These are phyloP conservation scores for Endocalyx cinctus DNA, from an alignment of 2,329 filamentous ascomycete species.

Conservation along the genomic window DNA sequence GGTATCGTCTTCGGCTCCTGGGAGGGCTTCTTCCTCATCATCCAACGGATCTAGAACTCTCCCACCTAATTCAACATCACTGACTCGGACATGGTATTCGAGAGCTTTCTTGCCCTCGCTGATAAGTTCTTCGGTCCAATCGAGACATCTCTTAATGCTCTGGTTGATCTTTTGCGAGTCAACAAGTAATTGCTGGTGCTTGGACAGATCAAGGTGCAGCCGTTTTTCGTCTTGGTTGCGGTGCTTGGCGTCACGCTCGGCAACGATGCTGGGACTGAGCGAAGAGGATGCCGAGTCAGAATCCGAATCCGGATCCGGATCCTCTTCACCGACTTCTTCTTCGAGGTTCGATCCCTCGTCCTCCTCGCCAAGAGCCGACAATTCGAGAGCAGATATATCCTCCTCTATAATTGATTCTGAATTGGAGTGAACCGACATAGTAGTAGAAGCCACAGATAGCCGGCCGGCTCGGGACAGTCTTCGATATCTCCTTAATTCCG, in stretches of 20 bases:
- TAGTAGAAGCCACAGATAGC: constrained; percentile 55
- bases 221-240: constrained; percentile 75
- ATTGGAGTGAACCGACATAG: constrained; percentile 38
- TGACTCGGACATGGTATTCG: constrained; percentile 72
- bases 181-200: constrained; percentile 81
- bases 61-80: constrained; percentile 77
- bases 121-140: constrained; percentile 87
- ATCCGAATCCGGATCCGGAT: constrained; percentile 40
- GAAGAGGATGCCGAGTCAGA: constrained; percentile 33
- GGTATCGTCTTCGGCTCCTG: constrained; percentile 24
- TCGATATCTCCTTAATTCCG: constrained; percentile 79
- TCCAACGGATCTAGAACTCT: constrained; percentile 67
- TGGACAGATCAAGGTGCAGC: constrained; percentile 77
- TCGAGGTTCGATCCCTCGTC: constrained; percentile 34
- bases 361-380: constrained; percentile 50
- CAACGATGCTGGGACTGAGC: constrained; percentile 35
- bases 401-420: constrained; percentile 39
- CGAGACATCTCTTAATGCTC: constrained; percentile 82
- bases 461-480: constrained; percentile 79
- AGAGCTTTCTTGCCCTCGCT: constrained; percentile 83
- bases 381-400: constrained; percentile 37
- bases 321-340: constrained; percentile 48
- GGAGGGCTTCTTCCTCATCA: constrained; percentile 29
- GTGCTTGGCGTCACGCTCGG: constrained; percentile 44
- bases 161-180: constrained; percentile 96